phyloP scores from a whole-genome alignment of 164 flowering plant species.

The Litsea cubeba region DNA sequence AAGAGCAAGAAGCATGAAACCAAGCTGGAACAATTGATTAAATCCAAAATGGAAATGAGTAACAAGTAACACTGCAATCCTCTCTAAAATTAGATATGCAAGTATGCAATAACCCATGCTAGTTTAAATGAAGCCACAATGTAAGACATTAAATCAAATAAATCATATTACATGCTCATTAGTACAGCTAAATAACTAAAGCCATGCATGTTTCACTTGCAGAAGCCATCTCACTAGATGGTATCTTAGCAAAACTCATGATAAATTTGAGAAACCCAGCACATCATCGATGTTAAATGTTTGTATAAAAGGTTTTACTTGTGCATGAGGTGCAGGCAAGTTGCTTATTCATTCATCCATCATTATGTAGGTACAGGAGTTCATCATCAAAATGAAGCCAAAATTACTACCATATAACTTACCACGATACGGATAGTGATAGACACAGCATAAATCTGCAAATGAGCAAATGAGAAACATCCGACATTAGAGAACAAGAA shows the following conservation, averaged over 20 bases:
- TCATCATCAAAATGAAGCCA: neutral
- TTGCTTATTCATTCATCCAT: neutral
- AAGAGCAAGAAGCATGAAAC: slow-evolving; percentile 85
- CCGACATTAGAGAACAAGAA: neutral
- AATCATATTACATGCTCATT: neutral
- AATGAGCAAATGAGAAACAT: slow-evolving; percentile 4
- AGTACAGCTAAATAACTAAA: neutral
- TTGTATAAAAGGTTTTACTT: neutral
- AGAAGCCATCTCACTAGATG: neutral
- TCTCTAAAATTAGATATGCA: neutral
- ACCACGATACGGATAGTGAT: slow-evolving; percentile 89
- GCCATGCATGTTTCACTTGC: neutral
- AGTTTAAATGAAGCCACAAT: neutral
- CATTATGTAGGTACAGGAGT: neutral
- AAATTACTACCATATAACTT: slow-evolving; percentile 23
- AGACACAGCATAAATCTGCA: slow-evolving; percentile 72
- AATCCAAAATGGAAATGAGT: neutral
- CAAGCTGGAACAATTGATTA: slow-evolving; percentile 48
- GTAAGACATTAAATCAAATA: neutral
- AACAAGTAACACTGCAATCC: neutral
- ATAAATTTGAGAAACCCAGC: neutral
- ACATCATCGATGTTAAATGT: neutral
- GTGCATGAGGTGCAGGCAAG: neutral
- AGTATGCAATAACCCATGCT: neutral
- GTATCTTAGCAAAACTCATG: neutral